phyloP scores from a whole-genome alignment of 768 basidiomycete genomes.

The Pleurotus tuber-regium region DNA sequence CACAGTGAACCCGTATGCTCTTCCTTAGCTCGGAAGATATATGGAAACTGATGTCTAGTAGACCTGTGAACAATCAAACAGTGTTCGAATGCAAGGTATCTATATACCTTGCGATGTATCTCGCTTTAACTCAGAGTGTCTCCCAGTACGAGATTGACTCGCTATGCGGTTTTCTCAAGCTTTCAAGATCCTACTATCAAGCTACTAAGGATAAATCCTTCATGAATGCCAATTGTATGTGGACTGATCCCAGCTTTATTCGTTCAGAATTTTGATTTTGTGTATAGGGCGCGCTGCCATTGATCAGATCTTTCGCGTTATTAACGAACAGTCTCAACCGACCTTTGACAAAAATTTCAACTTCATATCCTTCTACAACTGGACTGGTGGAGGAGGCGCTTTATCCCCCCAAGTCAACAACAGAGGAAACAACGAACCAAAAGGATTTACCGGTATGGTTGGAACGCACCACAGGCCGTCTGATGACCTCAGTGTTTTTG shows the following conservation, averaged over 20 bases:
- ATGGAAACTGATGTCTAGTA: conserved; percentile 21
- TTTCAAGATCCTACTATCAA: conserved; percentile 70
- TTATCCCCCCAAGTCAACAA: conserved; percentile 65
- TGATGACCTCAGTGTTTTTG: conserved; percentile 69
- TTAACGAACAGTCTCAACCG: conserved; percentile 72
- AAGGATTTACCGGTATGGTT: conserved; percentile 70
- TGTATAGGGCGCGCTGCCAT: conserved; percentile 63
- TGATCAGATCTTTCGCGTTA: conserved; percentile 71
- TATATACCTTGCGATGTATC: background rate
- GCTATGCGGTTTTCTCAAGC: conserved; percentile 74
- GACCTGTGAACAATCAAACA: conserved; percentile 63
- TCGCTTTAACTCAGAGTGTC: background rate
- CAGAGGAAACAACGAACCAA: conserved; percentile 72
- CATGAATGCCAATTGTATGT: conserved; percentile 66
- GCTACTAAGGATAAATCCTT: conserved; percentile 71
- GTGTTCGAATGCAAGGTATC: conserved; percentile 83
- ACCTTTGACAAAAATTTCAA: conserved; percentile 71
- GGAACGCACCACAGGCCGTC: conserved; percentile 78
- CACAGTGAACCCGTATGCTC: conserved; percentile 69
- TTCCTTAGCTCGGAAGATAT: background rate
- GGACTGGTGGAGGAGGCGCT: conserved; percentile 70
- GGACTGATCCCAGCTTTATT: too few relatives aligned
- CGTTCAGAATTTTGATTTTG: too few relatives aligned
- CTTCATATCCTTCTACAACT: conserved; percentile 77
- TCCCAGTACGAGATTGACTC: conserved; percentile 77